A percentile compares a stretch with the other conserved stretches of the same genome.
These are phyloP conservation scores for Glycine tomentella DNA, from an alignment of 306 rosid species.

Conservation along the genomic window DNA sequence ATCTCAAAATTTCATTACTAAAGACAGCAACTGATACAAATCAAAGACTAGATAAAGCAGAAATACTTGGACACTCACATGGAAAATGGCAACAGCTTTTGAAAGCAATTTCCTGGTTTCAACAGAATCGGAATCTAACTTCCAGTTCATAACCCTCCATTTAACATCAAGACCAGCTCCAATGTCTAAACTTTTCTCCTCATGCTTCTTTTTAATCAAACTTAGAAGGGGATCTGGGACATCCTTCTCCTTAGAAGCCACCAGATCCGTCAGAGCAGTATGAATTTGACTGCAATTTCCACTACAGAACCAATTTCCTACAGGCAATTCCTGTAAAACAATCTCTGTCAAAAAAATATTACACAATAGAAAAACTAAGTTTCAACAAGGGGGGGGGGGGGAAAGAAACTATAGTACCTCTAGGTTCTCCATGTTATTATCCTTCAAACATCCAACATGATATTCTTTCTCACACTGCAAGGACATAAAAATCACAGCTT, in stretches of 20 bases:
- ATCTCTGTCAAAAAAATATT: conserved; percentile 12
- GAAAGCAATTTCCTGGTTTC: conserved; percentile 73
- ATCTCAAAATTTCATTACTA: too few relatives aligned
- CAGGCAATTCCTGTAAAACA: conserved; percentile 80
- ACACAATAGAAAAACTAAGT: neutral
- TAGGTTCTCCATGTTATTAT: conserved; percentile 72
- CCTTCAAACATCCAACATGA: conserved; percentile 95
- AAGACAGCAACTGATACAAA: neutral
- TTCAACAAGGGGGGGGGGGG: too few relatives aligned
- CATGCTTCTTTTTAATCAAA: conserved; percentile 65
- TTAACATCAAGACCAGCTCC: conserved; percentile 60
- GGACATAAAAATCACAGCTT: conserved; percentile 1
- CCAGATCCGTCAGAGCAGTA: conserved; percentile 65
- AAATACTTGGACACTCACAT: conserved; percentile 60
- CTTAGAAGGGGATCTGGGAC: conserved; percentile 68
- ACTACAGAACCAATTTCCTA: conserved; percentile 92
- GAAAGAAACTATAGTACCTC: conserved; percentile 55
- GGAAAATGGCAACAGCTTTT: conserved; percentile 80
- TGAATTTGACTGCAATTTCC: conserved; percentile 61
- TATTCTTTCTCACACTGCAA: conserved; percentile 94
- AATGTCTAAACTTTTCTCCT: conserved; percentile 55
- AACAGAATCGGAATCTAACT: conserved; percentile 53
- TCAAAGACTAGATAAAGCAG: neutral
- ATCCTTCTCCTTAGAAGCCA: conserved; percentile 60
- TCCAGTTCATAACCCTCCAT: conserved; percentile 94